These are phyloP conservation scores for Solanum acaule DNA, from an alignment of 257 asterid species.

Conservation along the genomic window DNA sequence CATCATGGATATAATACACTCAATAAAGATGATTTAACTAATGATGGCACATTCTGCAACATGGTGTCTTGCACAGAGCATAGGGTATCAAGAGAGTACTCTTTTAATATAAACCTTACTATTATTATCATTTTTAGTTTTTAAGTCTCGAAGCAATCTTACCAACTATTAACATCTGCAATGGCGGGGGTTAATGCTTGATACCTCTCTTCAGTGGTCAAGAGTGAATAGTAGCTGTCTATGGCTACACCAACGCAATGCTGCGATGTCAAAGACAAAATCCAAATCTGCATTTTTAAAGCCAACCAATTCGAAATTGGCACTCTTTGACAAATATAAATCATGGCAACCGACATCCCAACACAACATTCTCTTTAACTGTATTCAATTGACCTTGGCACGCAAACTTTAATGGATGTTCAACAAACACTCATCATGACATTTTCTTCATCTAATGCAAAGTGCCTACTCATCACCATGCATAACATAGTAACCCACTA, in stretches of 20 bases:
- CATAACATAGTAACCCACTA: slow-evolving; percentile 12
- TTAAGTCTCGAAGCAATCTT: slow-evolving; percentile 97
- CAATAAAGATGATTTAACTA: slow-evolving; percentile 33
- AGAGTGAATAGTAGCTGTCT: slow-evolving; percentile 75
- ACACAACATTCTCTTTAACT: slow-evolving; percentile 60
- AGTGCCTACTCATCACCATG: slow-evolving; percentile 12
- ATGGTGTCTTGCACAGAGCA: slow-evolving; percentile 42
- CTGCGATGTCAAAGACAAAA: slow-evolving; percentile 79
- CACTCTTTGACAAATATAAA: slow-evolving; percentile 83
- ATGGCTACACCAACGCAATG: slow-evolving; percentile 97
- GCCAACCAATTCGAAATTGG: slow-evolving; percentile 99
- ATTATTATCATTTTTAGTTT: slow-evolving; percentile 57
- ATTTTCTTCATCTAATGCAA: slow-evolving; percentile 23
- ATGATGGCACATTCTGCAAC: slow-evolving; percentile 32
- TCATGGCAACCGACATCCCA: slow-evolving; percentile 87
- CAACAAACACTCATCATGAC: slow-evolving; percentile 26
- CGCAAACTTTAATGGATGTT: slow-evolving; percentile 18
- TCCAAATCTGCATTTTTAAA: slow-evolving; percentile 98
- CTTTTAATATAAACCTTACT: slow-evolving; percentile 33
- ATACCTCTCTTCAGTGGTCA: slow-evolving; percentile 93
- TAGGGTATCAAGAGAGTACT: slow-evolving; percentile 53
- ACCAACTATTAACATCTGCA: slow-evolving; percentile 97
- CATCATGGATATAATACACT: slow-evolving; percentile 21
- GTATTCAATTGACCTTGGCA: slow-evolving; percentile 58
- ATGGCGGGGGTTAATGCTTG: slow-evolving; percentile 84